A percentile compares a stretch with the other conserved stretches of the same genome.
phyloP scores from a whole-genome alignment of 169 alveolate species.

The Eimeria mitis region DNA sequence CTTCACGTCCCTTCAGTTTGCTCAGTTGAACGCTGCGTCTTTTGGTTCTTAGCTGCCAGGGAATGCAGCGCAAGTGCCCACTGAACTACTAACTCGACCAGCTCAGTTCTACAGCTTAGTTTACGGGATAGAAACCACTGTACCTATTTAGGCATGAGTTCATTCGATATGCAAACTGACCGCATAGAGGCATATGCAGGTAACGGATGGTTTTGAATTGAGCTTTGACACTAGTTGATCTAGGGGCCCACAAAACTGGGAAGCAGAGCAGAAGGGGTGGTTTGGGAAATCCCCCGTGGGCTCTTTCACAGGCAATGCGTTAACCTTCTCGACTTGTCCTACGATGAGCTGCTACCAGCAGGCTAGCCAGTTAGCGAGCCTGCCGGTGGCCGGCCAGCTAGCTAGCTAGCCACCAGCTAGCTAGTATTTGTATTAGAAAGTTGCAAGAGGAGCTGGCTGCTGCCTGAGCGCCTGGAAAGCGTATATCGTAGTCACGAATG shows the following conservation, averaged over 20 bases:
- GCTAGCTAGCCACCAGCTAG: no score
- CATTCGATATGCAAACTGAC: background rate
- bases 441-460: background rate
- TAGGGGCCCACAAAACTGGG: background rate
- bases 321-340: background rate
- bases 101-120: background rate
- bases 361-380: no score
- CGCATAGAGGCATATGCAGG: background rate
- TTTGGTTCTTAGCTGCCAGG: background rate
- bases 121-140: no score
- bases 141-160: background rate
- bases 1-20: background rate
- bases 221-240: background rate
- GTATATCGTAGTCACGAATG: background rate
- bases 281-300: background rate
- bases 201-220: background rate
- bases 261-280: background rate
- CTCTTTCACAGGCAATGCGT: background rate
- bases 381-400: no score
- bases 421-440: background rate
- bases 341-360: no score
- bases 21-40: background rate
- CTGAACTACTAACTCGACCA: background rate
- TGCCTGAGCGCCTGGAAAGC: background rate
- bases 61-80: background rate